Evolutionary conservation across 306 rosid species (phyloP).

Genomic region (Vicia villosa): DNA sequence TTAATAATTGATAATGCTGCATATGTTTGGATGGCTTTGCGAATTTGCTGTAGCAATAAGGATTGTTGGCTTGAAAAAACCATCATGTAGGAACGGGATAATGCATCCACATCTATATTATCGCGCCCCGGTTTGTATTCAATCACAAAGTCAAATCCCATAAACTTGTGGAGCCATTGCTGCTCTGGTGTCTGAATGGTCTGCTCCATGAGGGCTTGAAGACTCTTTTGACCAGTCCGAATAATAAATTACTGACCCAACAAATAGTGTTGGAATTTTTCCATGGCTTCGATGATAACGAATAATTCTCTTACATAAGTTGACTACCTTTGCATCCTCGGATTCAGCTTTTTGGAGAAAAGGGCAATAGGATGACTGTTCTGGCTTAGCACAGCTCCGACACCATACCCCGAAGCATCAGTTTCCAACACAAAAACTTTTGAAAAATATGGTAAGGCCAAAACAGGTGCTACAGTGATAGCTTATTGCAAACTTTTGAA

Average conservation of each 20-base stretch:
- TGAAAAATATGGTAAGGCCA: not conserved
- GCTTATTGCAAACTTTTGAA: not conserved
- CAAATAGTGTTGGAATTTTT: not conserved
- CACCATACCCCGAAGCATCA: not conserved
- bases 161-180: not conserved
- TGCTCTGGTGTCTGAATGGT: not conserved
- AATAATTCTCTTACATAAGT: not conserved
- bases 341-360: not conserved
- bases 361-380: not conserved
- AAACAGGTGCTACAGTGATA: not conserved
- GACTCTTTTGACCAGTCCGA: not conserved
- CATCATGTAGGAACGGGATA: not conserved
- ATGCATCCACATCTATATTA: not conserved
- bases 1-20: not conserved
- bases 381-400: not conserved
- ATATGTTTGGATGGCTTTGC: not conserved
- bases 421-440: not conserved
- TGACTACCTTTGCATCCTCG: not conserved
- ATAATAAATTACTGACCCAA: not conserved
- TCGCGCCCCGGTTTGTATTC: not conserved
- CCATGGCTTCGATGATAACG: not conserved
- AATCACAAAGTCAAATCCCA: not conserved
- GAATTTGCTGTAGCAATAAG: not conserved
- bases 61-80: not conserved
- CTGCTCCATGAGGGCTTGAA: not conserved